These are phyloP conservation scores for Silybum marianum DNA, from an alignment of 129 eudicot genomes.

Conservation along the genomic window DNA sequence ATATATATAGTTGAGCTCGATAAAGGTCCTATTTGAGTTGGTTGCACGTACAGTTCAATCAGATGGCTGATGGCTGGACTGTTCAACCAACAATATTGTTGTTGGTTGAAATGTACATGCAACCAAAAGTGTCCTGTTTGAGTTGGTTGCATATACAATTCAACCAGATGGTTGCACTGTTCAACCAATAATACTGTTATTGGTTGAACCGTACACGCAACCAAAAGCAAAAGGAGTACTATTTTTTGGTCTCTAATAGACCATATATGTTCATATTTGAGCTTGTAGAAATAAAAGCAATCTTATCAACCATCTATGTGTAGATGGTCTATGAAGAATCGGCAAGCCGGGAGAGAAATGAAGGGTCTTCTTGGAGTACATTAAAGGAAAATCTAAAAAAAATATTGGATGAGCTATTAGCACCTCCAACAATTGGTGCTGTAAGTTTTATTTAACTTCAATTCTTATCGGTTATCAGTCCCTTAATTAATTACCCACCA, in stretches of 20 bases:
- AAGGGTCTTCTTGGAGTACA: constrained; percentile 30
- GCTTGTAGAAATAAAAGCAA: constrained; percentile 4
- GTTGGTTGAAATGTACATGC: neutral
- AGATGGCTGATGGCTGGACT: neutral
- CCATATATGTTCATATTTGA: neutral
- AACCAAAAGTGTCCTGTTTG: neutral
- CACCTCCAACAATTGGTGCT: constrained; percentile 91
- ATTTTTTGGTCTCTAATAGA: neutral
- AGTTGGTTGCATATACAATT: neutral
- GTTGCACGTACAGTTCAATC: neutral
- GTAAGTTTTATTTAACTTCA: constrained; percentile 45
- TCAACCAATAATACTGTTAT: neutral
- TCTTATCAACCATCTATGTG: neutral
- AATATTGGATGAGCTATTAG: constrained; percentile 63
- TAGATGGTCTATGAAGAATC: constrained; percentile 44
- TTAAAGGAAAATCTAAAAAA: constrained; percentile 37
- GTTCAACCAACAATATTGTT: neutral
- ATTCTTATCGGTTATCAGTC: neutral
- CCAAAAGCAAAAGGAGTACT: neutral
- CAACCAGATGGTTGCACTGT: neutral
- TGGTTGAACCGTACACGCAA: neutral
- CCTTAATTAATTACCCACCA: neutral
- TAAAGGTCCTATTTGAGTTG: neutral
- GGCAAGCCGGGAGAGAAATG: constrained; percentile 22
- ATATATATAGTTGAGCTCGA: no score